Conservation (phyloP, 176 grass and related monocot genomes). For the Bonia amplexicaulis region DNA sequence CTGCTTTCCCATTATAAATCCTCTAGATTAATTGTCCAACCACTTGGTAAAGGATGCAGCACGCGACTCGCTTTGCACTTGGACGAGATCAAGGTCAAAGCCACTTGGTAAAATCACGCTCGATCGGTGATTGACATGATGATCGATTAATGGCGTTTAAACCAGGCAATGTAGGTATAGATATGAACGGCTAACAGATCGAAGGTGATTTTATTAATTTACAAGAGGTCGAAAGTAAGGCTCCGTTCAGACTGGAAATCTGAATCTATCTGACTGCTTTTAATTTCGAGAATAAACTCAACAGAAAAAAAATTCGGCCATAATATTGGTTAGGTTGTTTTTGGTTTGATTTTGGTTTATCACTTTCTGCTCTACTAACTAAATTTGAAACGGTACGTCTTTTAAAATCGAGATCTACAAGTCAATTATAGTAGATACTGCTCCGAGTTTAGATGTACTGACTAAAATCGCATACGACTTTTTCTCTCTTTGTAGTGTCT, state of each 20-base stretch:
- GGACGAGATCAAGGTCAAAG: not conserved
- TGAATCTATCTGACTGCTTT: not conserved
- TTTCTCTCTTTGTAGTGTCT: no score
- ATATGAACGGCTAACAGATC: not conserved
- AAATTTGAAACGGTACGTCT: no score
- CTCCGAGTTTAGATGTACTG: accelerated
- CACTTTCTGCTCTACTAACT: no score
- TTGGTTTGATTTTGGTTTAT: no score
- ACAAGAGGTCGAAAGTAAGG: not conserved
- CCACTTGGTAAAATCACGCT: no score
- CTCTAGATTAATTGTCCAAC: not conserved
- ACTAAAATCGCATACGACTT: accelerated
- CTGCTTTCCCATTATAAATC: not conserved
- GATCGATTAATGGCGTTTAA: not conserved
- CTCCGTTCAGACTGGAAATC: not conserved
- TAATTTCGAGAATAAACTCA: not conserved
- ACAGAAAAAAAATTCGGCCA: not conserved
- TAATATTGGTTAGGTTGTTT: no score
- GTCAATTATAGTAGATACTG: no score
- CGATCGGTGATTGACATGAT: not conserved
- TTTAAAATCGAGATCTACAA: no score
- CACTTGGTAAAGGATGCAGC: not conserved
- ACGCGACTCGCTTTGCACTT: not conserved
- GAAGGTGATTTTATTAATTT: not conserved
- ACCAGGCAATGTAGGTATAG: not conserved